Percentiles rank a stretch among this genome's conserved stretches.
phyloP scores from a whole-genome alignment of 495 filamentous ascomycete genomes.

The Trichoderma asperelloides region DNA sequence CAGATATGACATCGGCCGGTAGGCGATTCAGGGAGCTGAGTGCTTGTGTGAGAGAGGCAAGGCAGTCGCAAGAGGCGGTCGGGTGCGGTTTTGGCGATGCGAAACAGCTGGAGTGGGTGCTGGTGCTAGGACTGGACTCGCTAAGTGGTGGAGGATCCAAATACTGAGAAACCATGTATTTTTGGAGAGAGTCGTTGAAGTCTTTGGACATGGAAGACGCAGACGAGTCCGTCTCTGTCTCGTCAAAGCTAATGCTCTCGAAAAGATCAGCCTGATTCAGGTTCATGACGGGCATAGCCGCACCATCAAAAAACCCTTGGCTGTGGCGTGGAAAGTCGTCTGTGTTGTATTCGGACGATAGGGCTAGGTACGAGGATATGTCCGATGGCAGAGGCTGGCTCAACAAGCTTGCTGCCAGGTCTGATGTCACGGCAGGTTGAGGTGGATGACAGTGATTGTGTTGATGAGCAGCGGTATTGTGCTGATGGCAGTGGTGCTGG shows the following conservation, averaged over 20 bases:
- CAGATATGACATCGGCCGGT: constrained; percentile 29
- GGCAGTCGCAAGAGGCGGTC: constrained; percentile 26
- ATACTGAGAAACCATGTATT: not conserved
- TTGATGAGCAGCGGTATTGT: not conserved
- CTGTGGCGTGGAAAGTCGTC: not conserved
- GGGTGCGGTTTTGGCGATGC: not conserved
- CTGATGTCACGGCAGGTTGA: not conserved
- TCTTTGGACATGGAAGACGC: not conserved
- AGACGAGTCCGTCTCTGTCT: not conserved
- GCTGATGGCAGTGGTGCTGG: not conserved
- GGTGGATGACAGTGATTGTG: not conserved
- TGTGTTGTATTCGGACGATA: not conserved
- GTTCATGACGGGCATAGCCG: not conserved
- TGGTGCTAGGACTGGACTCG: not conserved
- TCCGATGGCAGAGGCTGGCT: not conserved
- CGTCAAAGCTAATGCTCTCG: constrained; percentile 3
- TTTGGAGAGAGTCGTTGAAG: not conserved
- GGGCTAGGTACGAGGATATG: not conserved
- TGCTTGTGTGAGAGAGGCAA: constrained; percentile 33
- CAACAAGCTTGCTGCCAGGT: not conserved
- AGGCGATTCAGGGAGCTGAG: constrained; percentile 37
- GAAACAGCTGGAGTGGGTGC: not conserved
- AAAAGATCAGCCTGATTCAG: not conserved
- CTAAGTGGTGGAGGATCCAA: not conserved
- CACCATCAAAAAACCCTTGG: not conserved